phyloP scores from a whole-genome alignment of 2,329 filamentous ascomycete species.

The Penicillium psychrosexuale region DNA sequence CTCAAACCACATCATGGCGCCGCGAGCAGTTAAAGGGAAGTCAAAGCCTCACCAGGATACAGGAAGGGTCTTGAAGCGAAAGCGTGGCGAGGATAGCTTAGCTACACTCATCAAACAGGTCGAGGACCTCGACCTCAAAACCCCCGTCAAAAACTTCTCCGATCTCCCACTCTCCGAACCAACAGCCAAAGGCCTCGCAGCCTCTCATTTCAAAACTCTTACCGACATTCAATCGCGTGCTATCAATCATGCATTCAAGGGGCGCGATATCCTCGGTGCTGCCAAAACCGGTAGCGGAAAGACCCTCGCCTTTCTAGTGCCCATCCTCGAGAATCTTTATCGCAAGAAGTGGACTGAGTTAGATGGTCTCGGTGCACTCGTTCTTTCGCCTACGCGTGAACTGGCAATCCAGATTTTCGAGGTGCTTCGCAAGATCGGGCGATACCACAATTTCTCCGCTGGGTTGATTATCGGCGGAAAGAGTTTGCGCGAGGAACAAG shows the following conservation, averaged over 20 bases:
- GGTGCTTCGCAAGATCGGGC: conserved; percentile 83
- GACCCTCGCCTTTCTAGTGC: conserved; percentile 87
- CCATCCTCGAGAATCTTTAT: conserved; percentile 89
- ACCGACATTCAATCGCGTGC: conserved; percentile 90
- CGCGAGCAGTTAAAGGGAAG: conserved; percentile 29
- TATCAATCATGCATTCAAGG: conserved; percentile 83
- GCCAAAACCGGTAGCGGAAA: conserved; percentile 96
- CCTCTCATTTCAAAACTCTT: conserved; percentile 82
- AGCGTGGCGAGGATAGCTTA: conserved; percentile 46
- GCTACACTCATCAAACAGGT: conserved; percentile 43
- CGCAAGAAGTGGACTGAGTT: conserved; percentile 83
- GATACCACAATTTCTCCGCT: conserved; percentile 85
- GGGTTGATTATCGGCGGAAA: conserved; percentile 93
- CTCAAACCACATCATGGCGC: conserved; percentile 33
- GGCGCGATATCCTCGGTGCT: conserved; percentile 83
- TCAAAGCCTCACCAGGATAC: conserved; percentile 23
- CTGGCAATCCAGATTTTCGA: conserved; percentile 96
- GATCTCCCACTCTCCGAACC: conserved; percentile 82
- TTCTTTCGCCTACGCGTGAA: conserved; percentile 91
- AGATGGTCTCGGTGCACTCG: conserved; percentile 87
- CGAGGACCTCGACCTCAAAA: conserved; percentile 45
- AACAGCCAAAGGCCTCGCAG: conserved; percentile 73
- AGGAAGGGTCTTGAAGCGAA: conserved; percentile 43
- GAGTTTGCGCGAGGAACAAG: conserved; percentile 80
- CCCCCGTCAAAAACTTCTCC: conserved; percentile 65